Evolutionary conservation across 2,329 filamentous ascomycete species (phyloP), one percentile per base, ranked within the genome.

Genomic region (Verticillium klebahnii): DNA sequence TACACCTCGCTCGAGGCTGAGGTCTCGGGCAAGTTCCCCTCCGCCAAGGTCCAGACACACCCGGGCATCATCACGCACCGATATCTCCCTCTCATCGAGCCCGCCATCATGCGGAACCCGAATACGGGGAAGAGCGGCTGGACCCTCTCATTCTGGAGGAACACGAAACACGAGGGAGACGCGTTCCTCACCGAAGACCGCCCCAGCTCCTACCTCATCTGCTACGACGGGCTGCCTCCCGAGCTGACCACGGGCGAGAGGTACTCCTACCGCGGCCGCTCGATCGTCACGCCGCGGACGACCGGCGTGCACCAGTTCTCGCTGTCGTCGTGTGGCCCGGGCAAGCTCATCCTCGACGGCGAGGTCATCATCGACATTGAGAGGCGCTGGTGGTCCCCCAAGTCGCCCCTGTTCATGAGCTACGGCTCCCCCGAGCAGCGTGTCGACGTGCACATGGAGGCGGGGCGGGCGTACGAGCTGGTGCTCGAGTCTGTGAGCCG

Each of bases 261-360:
- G 52, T 71, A 71, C 40, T 70, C 69, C 12, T 71, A 71, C 60
- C 66, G 69, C 36, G 68, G 66, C 19, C 68, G 65, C 2, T 66
- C 68, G 12, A 39, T 70, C n/a, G 50, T 71, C 31, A 72, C 69
- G 7, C 70, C 70, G 14, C 64, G 65, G 54, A 60, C 15, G 34
- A 61, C 58, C 0, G 69, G 71, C 0, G 37, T 50, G 1, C 73
- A 69, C 61, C 72, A 75, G 5, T 74, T 77, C 2, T 74, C 74
- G 0, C 66, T 77, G 8, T 72, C 74, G 1, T 70, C 73, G 6
- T 71, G 69, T 50, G 75, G 75, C 12, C 75, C 72, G 1, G 74
- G 70, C 1, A 71, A 72, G 34, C 64, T 77, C 2, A 73, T 67
- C 45, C 64, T 77, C 32, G 65, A 77, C 52, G 72, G 68, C 1